These are phyloP conservation scores for Quercus bicolor DNA, from an alignment of 306 rosid species.

Conservation along the genomic window DNA sequence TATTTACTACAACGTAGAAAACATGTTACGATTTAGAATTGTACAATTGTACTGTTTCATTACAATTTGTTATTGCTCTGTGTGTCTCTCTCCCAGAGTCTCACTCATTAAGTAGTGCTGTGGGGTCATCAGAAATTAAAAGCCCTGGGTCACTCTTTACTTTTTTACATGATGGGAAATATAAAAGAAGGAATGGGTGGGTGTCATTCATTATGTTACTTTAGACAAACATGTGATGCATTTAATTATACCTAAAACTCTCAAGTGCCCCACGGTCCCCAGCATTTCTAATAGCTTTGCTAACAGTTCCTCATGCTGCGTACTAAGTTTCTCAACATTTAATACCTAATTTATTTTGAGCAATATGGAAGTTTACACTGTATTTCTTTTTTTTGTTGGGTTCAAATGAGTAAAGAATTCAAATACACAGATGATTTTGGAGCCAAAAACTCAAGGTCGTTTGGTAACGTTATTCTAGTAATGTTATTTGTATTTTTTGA, in stretches of 20 bases:
- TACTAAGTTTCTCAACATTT: neutral
- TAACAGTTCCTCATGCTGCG: neutral
- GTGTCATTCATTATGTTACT: conserved; percentile 34
- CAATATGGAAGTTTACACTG: too few relatives aligned
- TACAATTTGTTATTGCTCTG: too few relatives aligned
- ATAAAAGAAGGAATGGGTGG: conserved; percentile 23
- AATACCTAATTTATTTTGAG: neutral
- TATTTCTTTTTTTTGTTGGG: too few relatives aligned
- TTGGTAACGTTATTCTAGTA: too few relatives aligned
- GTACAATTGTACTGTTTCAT: too few relatives aligned
- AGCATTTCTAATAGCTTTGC: neutral
- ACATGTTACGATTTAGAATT: too few relatives aligned
- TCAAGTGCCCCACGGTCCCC: conserved; percentile 21
- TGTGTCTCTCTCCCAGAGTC: neutral
- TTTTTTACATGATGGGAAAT: conserved; percentile 27
- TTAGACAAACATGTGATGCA: conserved; percentile 53
- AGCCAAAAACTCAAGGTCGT: too few relatives aligned
- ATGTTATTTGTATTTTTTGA: too few relatives aligned
- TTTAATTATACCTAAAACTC: conserved; percentile 35
- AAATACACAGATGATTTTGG: too few relatives aligned
- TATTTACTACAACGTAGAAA: too few relatives aligned
- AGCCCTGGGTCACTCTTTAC: conserved; percentile 4
- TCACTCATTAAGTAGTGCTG: neutral
- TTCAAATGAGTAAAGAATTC: too few relatives aligned
- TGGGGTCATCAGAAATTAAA: conserved; percentile 18